Evolutionary conservation across 2,329 filamentous ascomycete species (phyloP).

Genomic region (Cryphonectria carpinicola): DNA sequence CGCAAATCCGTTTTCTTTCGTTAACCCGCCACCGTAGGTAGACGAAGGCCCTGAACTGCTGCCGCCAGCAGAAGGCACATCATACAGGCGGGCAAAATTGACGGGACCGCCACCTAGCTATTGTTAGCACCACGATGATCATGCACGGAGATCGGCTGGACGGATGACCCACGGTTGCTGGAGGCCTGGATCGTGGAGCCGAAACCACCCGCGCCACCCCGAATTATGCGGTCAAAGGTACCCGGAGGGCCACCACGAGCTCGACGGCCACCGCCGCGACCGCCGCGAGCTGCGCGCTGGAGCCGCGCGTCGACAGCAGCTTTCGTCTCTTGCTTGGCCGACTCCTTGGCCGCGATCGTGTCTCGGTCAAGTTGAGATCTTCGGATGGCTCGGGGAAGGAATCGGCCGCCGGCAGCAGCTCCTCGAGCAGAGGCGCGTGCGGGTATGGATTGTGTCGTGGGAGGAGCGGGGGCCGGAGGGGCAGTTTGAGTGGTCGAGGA

Average conservation of each 20-base stretch:
- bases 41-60: conserved; percentile 11
- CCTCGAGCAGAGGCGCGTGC: conserved; percentile 26
- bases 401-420: conserved; percentile 30
- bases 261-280: conserved; percentile 35
- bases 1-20: conserved; percentile 19
- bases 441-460: conserved; percentile 14
- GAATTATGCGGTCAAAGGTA: conserved; percentile 24
- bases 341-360: conserved; percentile 42
- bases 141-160: neutral
- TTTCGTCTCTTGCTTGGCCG: conserved; percentile 36
- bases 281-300: conserved; percentile 30
- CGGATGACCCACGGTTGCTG: conserved; percentile 15
- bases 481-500: conserved; percentile 12
- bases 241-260: conserved; percentile 33
- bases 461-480: conserved; percentile 12
- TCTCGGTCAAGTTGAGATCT: conserved; percentile 41
- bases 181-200: conserved; percentile 25
- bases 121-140: conserved; percentile 4
- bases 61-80: conserved; percentile 14
- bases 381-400: conserved; percentile 41
- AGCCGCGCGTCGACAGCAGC: conserved; percentile 38
- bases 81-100: conserved; percentile 28
- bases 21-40: conserved; percentile 18
- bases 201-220: conserved; percentile 23
- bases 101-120: conserved; percentile 12